These are phyloP conservation scores for Grosmannia clavigera DNA, from an alignment of 2,329 filamentous ascomycete species.

Conservation along the genomic window DNA sequence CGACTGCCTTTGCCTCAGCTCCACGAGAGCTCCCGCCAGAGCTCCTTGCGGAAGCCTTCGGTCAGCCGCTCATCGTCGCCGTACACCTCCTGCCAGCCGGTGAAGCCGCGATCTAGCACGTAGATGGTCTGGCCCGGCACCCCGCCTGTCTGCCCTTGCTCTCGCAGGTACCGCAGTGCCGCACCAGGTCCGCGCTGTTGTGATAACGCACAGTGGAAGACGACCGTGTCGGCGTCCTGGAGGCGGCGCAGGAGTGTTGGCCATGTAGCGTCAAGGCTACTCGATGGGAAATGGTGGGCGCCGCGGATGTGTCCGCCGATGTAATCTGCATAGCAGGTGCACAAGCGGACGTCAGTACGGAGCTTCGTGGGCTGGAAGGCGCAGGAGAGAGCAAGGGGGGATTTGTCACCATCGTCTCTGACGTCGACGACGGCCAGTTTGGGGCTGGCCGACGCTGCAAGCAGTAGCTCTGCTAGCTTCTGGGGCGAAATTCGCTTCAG, in stretches of 20 bases:
- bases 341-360: neutral
- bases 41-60: slow-evolving; percentile 69
- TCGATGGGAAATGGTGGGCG: slow-evolving; percentile 63
- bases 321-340: slow-evolving; percentile 47
- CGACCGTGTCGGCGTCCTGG: slow-evolving; percentile 64
- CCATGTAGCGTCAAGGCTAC: slow-evolving; percentile 60
- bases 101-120: slow-evolving; percentile 75
- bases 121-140: slow-evolving; percentile 53
- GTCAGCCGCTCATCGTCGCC: slow-evolving; percentile 71
- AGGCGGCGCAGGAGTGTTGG: slow-evolving; percentile 74
- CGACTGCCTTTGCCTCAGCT: neutral
- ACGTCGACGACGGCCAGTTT: slow-evolving; percentile 74
- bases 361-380: neutral
- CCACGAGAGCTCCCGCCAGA: slow-evolving; percentile 45
- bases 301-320: slow-evolving; percentile 80
- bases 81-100: slow-evolving; percentile 76
- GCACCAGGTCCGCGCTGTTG: slow-evolving; percentile 83
- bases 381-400: neutral
- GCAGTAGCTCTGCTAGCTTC: slow-evolving; percentile 53
- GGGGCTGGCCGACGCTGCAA: slow-evolving; percentile 31
- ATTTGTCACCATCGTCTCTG: slow-evolving; percentile 57
- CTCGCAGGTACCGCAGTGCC: slow-evolving; percentile 66
- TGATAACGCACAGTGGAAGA: slow-evolving; percentile 89
- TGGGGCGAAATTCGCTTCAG: slow-evolving; percentile 58
- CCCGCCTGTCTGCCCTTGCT: slow-evolving; percentile 31